phyloP scores from a whole-genome alignment of 371 early-diverging fungal genomes.

The Mucor saturninus region DNA sequence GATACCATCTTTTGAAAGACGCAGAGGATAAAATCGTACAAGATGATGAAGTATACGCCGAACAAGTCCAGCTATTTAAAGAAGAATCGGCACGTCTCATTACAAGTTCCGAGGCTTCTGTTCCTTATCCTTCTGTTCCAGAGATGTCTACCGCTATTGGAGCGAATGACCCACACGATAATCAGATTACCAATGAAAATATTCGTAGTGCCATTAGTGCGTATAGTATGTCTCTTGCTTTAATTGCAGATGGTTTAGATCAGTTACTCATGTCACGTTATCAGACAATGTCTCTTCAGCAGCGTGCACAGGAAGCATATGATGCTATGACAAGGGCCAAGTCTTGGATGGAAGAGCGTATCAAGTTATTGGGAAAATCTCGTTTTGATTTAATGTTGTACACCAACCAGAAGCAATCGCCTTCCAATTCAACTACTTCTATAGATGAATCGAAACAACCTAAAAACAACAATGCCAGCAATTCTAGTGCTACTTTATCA shows the following conservation, averaged over 20 bases:
- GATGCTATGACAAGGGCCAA: constrained; percentile 41
- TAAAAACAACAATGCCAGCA: neutral
- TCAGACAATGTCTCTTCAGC: constrained; percentile 41
- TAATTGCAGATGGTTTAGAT: constrained; percentile 49
- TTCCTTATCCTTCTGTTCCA: constrained; percentile 46
- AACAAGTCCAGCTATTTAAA: constrained; percentile 36
- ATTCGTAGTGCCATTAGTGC: constrained; percentile 41
- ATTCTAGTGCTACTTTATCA: neutral
- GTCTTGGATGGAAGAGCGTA: constrained; percentile 50
- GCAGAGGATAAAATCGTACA: neutral
- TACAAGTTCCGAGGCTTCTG: constrained; percentile 34
- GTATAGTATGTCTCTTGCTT: constrained; percentile 46
- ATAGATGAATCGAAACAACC: constrained; percentile 1
- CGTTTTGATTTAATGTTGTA: constrained; percentile 25
- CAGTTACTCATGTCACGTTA: constrained; percentile 45
- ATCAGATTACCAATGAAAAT: constrained; percentile 40
- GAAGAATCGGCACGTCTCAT: constrained; percentile 47
- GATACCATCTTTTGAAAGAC: constrained; percentile 29
- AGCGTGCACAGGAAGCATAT: constrained; percentile 39
- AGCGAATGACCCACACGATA: constrained; percentile 33
- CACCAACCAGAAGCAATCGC: neutral
- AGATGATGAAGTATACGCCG: constrained; percentile 32
- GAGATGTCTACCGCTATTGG: constrained; percentile 48
- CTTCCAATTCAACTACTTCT: constrained; percentile 1
- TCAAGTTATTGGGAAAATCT: constrained; percentile 28